phyloP scores from a whole-genome alignment of 202 grass and related monocot genomes.

The Eragrostis tef region DNA sequence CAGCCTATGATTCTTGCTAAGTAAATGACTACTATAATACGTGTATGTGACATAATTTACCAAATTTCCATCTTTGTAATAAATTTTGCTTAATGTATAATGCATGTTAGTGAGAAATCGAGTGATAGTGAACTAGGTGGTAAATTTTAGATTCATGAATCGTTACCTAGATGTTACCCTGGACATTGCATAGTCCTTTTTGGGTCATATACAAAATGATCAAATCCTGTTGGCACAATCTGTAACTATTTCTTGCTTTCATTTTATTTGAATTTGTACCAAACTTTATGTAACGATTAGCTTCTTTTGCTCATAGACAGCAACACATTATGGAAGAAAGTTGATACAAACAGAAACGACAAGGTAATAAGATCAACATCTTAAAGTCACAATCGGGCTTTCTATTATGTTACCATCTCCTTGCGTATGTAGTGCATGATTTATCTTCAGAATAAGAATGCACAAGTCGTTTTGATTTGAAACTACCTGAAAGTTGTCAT shows the following conservation, averaged over 20 bases:
- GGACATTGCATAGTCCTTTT: neutral
- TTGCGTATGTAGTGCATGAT: neutral
- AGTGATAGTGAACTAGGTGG: neutral
- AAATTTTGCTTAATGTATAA: neutral
- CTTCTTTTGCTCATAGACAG: neutral
- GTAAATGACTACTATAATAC: too few relatives aligned
- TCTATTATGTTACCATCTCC: neutral
- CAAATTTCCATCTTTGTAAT: neutral
- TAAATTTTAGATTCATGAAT: neutral
- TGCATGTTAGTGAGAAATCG: neutral
- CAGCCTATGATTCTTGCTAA: too few relatives aligned
- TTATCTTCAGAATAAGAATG: neutral
- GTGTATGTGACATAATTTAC: too few relatives aligned
- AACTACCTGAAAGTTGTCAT: neutral
- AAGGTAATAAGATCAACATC: constrained; percentile 13
- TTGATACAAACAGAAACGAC: constrained; percentile 16
- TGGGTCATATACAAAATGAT: neutral
- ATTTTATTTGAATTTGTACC: neutral
- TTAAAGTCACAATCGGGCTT: neutral
- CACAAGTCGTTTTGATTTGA: neutral
- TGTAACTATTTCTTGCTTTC: neutral
- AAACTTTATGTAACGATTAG: neutral
- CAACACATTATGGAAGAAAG: neutral
- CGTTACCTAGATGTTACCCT: neutral
- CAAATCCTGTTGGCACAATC: neutral